Evolutionary conservation across 345 rosid species (phyloP), one percentile per base, ranked within the genome.

Genomic region (Aurinia saxatilis): DNA sequence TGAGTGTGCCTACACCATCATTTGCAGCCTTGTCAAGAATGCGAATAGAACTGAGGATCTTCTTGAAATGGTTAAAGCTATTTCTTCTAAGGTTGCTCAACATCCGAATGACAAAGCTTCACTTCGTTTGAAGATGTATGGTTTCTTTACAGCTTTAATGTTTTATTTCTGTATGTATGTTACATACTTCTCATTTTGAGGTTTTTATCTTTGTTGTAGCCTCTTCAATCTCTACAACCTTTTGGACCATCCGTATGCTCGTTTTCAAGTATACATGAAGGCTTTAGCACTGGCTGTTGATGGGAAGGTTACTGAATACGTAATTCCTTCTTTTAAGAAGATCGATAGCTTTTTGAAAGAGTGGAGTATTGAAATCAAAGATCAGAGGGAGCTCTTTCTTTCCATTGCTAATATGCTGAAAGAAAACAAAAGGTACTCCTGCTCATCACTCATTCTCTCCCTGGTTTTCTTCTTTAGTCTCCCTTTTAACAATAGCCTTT

Each of bases 181-280:
- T 30, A 6, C 50, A 29, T 18, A 7, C 34, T 29, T 70, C 53
- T 67, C 27, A 53, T 27, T 64, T 36, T 11, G 0, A 5, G 34
- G 35, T 56, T 50, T 33, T 18, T 50, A 31, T 70, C 17, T 69
- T 77, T 72, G 57, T 34, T n/a, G 19, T 85, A 90, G 99, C 72
- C 84, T 95, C 81, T 95, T 95, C 79, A 90, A 82, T 78, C 85
- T 95, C 44, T 95, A 86, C 75, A 95, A 88, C 76, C 84, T 95
- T 38, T 67, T 95, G 81, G 88, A 75, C 72, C 75, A 78, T 49
- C 77, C 85, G 0, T 71, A 75, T 65, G 78, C 84, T 80, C 85
- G 83, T 54, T 95, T 88, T 53, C 77, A 77, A 69, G 93, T 88
- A 7, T 95, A 86, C 79, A 73, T 88, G 96, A 90, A 81, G 72